A percentile compares a stretch with the other conserved stretches of the same genome.
Evolutionary conservation across 257 asterid genomes (phyloP).

Genomic region (Linderniella brevidens): DNA sequence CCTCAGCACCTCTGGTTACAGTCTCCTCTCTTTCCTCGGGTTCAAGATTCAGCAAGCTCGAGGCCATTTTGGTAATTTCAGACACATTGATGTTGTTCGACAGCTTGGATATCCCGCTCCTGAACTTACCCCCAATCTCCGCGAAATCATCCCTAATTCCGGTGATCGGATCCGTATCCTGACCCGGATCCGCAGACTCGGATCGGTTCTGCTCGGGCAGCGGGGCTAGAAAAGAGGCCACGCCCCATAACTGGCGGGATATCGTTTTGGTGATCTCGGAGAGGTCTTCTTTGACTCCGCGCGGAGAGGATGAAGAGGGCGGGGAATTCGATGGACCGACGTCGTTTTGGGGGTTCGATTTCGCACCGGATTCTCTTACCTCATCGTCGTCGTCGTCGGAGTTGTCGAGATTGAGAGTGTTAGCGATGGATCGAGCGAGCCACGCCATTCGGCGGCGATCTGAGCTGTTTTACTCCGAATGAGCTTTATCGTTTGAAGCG

Average conservation of each 20-base stretch:
- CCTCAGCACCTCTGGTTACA: slow-evolving; percentile 20
- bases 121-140: slow-evolving; percentile 90
- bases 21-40: slow-evolving; percentile 29
- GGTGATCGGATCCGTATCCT: slow-evolving; percentile 22
- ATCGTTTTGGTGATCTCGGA: slow-evolving; percentile 77
- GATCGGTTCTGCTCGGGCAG: slow-evolving; percentile 48
- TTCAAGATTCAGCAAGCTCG: slow-evolving; percentile 69
- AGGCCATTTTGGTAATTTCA: slow-evolving; percentile 77
- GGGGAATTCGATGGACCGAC: slow-evolving; percentile 23
- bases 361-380: too few species aligned
- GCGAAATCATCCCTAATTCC: slow-evolving; percentile 81
- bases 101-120: slow-evolving; percentile 62
- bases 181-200: slow-evolving; percentile 12
- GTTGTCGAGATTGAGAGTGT: slow-evolving; percentile 32
- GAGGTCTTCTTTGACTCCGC: slow-evolving; percentile 89
- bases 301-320: slow-evolving; percentile 27
- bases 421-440: slow-evolving; percentile 88
- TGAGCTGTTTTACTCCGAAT: too few species aligned
- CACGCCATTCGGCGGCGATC: slow-evolving; percentile 44
- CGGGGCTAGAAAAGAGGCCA: slow-evolving; percentile 92
- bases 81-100: slow-evolving; percentile 73
- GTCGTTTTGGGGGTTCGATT: slow-evolving; percentile 13
- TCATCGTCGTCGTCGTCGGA: slow-evolving; percentile 37
- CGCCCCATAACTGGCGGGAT: slow-evolving; percentile 92
- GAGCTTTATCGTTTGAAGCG: neutral